phyloP scores from a whole-genome alignment of 2,329 filamentous ascomycete species.

The Fusarium sp. region DNA sequence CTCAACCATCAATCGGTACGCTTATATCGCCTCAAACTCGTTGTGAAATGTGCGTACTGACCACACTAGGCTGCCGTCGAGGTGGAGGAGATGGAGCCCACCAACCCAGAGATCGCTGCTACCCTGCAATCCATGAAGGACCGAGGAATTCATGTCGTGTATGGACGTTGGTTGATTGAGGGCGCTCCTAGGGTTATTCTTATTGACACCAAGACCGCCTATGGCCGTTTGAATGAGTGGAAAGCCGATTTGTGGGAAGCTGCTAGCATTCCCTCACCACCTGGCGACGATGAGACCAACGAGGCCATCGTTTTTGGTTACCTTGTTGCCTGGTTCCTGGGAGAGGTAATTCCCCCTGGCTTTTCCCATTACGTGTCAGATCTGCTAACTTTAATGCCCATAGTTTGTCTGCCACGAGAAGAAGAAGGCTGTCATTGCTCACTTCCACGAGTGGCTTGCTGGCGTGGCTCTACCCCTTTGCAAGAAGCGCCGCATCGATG shows the following conservation, averaged over 20 bases:
- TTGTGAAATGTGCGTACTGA: conserved; percentile 15
- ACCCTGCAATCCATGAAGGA: conserved; percentile 96
- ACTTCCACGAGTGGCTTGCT: conserved; percentile 99
- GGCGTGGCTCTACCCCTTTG: conserved; percentile 92
- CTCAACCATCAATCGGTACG: conserved; percentile 91
- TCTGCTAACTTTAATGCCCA: conserved; percentile 29
- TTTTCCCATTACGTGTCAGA: conserved; percentile 12
- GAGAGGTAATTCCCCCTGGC: conserved; percentile 77
- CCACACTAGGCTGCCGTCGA: conserved; percentile 87
- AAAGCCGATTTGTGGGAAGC: conserved; percentile 95
- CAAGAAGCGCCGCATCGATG: conserved; percentile 94
- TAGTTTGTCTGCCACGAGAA: conserved; percentile 96
- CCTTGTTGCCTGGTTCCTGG: conserved; percentile 96
- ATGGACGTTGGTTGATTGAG: conserved; percentile 97
- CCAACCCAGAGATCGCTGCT: conserved; percentile 81
- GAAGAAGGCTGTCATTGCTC: conserved; percentile 91
- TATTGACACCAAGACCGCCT: conserved; percentile 95
- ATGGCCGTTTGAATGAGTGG: conserved; percentile 94
- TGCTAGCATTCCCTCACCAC: conserved; percentile 93
- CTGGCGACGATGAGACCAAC: conserved; percentile 94
- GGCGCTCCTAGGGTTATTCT: conserved; percentile 93
- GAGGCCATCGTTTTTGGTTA: conserved; percentile 98
- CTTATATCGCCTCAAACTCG: conserved; percentile 16
- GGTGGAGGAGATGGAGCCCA: conserved; percentile 92
- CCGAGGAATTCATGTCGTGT: conserved; percentile 89